Conservation (phyloP, 2,329 filamentous ascomycete genomes). For the Graphiopsis chlorocephala region DNA sequence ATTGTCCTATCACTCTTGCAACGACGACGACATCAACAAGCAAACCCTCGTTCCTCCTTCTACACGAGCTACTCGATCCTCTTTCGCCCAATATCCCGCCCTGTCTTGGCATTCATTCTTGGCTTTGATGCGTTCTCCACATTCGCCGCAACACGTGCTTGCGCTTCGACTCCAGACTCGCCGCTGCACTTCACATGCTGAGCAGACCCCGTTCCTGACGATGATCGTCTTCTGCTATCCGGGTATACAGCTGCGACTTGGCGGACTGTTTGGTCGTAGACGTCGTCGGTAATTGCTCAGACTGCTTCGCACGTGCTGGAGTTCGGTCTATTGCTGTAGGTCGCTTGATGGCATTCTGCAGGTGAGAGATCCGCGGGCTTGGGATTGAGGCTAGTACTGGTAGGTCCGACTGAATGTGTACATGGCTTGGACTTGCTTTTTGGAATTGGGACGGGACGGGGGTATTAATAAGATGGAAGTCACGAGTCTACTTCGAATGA, state of each 20-base stretch:
- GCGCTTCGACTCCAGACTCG: slow-evolving; percentile 4
- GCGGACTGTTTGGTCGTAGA: neutral
- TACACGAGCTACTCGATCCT: no score
- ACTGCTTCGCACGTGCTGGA: neutral
- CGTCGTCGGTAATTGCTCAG: neutral
- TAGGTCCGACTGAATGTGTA: neutral
- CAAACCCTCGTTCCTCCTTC: neutral
- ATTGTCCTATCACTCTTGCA: neutral
- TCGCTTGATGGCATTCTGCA: neutral
- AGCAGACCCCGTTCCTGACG: neutral
- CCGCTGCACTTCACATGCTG: neutral
- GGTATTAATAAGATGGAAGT: neutral
- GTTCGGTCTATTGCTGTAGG: neutral
- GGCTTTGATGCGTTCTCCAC: neutral
- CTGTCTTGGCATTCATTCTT: neutral
- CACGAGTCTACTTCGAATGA: neutral
- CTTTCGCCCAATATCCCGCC: neutral
- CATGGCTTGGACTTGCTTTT: neutral
- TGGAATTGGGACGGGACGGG: neutral
- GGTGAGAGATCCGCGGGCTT: slow-evolving; percentile 2
- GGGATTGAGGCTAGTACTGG: neutral
- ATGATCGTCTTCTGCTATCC: neutral
- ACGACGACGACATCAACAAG: neutral
- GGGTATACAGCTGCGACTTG: slow-evolving; percentile 8
- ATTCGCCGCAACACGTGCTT: neutral